Conservation (phyloP, 164 flowering plant genomes). For the Kingdonia uniflora region DNA sequence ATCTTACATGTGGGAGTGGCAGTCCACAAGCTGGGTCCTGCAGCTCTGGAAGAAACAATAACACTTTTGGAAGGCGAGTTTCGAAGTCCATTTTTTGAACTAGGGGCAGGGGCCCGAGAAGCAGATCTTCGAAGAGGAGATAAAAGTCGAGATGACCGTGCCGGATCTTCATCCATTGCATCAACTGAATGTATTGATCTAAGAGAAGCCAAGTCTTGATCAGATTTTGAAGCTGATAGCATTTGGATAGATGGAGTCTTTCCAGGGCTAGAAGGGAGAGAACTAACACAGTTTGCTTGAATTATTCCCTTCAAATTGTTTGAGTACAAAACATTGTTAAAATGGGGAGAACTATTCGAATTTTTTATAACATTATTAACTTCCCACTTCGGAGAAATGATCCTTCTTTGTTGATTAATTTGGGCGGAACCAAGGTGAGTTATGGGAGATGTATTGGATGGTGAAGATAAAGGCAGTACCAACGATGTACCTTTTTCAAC, state of each 20-base stretch:
- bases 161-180: conserved; percentile 58
- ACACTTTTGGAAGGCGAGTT: conserved; percentile 24
- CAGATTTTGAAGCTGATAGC: conserved; percentile 71
- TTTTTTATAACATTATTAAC: conserved; percentile 30
- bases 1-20: conserved; percentile 60
- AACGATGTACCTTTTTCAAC: conserved; percentile 53
- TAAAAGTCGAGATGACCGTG: conserved; percentile 34
- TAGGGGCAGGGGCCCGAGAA: conserved; percentile 24
- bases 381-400: conserved; percentile 60
- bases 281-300: conserved; percentile 42
- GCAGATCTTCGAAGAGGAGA: conserved; percentile 43
- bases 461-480: conserved; percentile 29
- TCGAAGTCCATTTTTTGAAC: conserved; percentile 35
- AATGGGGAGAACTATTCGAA: conserved; percentile 21
- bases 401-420: conserved; percentile 26
- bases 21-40: conserved; percentile 36
- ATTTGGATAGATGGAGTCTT: conserved; percentile 40
- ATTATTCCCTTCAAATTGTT: conserved; percentile 41
- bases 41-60: conserved; percentile 24
- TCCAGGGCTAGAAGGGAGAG: conserved; percentile 38
- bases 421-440: conserved; percentile 41
- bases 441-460: conserved; percentile 28
- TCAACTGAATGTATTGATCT: conserved; percentile 64
- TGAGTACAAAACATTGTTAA: conserved; percentile 32
- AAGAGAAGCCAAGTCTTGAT: conserved; percentile 74